phyloP scores from a whole-genome alignment of 345 rosid species.

The Populus tremula region DNA sequence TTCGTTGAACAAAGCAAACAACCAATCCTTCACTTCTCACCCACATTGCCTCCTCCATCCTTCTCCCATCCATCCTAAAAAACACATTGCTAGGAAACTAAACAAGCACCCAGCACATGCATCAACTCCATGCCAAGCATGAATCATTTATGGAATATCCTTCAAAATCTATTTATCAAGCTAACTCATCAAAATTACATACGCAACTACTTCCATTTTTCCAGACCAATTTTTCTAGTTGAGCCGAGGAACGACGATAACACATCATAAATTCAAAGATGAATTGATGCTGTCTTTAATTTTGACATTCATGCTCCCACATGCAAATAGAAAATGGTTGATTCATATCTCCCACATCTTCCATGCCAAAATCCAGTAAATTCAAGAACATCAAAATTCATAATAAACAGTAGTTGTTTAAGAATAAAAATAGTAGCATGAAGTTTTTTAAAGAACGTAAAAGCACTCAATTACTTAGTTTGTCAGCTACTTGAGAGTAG shows the following conservation, averaged over 20 bases:
- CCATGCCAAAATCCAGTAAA: not conserved
- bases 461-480: not conserved
- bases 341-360: not conserved
- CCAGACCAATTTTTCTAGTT: not conserved
- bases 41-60: not conserved
- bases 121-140: not conserved
- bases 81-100: not conserved
- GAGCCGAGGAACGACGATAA: not conserved
- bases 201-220: not conserved
- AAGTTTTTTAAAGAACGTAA: not conserved
- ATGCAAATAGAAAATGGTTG: not conserved
- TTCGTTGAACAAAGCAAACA: not conserved
- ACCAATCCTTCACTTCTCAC: not conserved
- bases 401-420: not conserved
- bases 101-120: not conserved
- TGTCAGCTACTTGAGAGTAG: not conserved
- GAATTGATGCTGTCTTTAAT: not conserved
- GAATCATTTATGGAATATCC: not conserved
- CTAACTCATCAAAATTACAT: not conserved
- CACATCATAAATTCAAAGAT: not conserved
- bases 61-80: not conserved
- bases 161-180: not conserved
- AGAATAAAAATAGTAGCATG: not conserved
- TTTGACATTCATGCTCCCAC: not conserved
- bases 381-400: not conserved